A percentile compares a stretch with the other conserved stretches of the same genome.
These are phyloP conservation scores for Eucalyptus regnans DNA, from an alignment of 345 rosid species.

Conservation along the genomic window DNA sequence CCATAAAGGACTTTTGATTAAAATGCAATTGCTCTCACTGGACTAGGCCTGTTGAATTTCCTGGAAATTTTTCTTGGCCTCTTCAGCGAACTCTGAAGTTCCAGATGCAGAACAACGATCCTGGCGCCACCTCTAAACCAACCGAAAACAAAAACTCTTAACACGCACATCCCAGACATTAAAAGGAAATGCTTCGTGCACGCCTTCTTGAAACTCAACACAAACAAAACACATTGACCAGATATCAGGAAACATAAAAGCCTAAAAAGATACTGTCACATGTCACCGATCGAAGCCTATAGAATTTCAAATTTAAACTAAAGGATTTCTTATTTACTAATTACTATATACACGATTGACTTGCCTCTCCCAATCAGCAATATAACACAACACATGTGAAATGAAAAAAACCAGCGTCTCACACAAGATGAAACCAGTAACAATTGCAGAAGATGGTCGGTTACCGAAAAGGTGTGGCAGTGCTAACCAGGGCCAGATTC, in stretches of 20 bases:
- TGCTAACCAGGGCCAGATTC: slow-evolving; percentile 76
- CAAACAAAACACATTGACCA: background rate
- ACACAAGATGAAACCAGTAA: background rate
- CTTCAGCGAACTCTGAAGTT: slow-evolving; percentile 48
- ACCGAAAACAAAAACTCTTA: background rate
- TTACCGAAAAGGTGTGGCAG: background rate
- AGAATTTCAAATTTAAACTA: background rate
- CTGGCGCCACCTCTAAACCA: slow-evolving; percentile 79
- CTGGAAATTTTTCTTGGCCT: slow-evolving; percentile 80
- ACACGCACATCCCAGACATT: background rate
- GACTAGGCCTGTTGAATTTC: slow-evolving; percentile 83
- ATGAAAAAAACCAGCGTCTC: background rate
- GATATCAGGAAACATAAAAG: background rate
- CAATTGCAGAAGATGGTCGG: background rate
- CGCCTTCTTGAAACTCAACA: background rate
- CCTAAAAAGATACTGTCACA: background rate
- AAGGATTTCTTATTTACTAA: background rate
- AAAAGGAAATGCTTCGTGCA: background rate
- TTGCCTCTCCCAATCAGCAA: background rate
- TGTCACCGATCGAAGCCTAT: background rate
- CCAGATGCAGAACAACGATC: slow-evolving; percentile 84
- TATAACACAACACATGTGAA: background rate
- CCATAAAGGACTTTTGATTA: background rate
- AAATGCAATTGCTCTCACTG: slow-evolving; percentile 13
- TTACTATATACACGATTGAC: background rate